Evolutionary conservation across 2,329 filamentous ascomycete species (phyloP).

Genomic region (Arthrobotrys entomopaga): DNA sequence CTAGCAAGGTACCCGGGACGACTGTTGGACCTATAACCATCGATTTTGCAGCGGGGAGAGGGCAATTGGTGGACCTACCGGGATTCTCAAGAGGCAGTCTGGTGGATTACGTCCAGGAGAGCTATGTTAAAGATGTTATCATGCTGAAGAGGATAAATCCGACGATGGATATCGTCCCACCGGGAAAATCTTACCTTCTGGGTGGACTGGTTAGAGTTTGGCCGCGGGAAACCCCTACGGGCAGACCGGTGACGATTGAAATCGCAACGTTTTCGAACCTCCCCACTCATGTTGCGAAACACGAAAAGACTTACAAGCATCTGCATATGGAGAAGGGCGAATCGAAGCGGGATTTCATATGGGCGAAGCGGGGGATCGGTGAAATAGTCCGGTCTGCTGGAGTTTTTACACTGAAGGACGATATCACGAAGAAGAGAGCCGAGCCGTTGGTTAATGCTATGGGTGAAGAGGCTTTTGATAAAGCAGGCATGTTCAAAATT

Average conservation of each 20-base stretch:
- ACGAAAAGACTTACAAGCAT: slow-evolving; percentile 72
- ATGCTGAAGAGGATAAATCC: slow-evolving; percentile 82
- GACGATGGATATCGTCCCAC: slow-evolving; percentile 76
- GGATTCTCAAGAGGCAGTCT: slow-evolving; percentile 62
- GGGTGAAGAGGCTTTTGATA: slow-evolving; percentile 72
- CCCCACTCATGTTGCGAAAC: slow-evolving; percentile 78
- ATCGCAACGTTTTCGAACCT: slow-evolving; percentile 77
- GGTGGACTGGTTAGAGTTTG: slow-evolving; percentile 90
- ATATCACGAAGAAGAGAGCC: slow-evolving; percentile 82
- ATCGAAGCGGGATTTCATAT: slow-evolving; percentile 4
- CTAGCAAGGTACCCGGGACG: slow-evolving; percentile 88
- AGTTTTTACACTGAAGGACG: slow-evolving; percentile 77
- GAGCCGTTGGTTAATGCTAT: slow-evolving; percentile 70
- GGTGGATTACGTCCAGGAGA: slow-evolving; percentile 55
- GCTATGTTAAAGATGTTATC: slow-evolving; percentile 66
- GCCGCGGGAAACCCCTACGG: slow-evolving; percentile 68
- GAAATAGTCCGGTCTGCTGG: slow-evolving; percentile 70
- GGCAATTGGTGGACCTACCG: slow-evolving; percentile 92
- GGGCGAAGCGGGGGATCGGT: slow-evolving; percentile 17
- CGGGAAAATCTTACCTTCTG: slow-evolving; percentile 81
- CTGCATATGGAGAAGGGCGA: slow-evolving; percentile 4
- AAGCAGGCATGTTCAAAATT: slow-evolving; percentile 80
- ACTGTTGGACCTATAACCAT: slow-evolving; percentile 95
- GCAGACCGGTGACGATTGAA: slow-evolving; percentile 25
- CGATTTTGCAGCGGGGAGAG: slow-evolving; percentile 77